Conservation (phyloP, 257 asterid species). For the Solanum virginianum region DNA sequence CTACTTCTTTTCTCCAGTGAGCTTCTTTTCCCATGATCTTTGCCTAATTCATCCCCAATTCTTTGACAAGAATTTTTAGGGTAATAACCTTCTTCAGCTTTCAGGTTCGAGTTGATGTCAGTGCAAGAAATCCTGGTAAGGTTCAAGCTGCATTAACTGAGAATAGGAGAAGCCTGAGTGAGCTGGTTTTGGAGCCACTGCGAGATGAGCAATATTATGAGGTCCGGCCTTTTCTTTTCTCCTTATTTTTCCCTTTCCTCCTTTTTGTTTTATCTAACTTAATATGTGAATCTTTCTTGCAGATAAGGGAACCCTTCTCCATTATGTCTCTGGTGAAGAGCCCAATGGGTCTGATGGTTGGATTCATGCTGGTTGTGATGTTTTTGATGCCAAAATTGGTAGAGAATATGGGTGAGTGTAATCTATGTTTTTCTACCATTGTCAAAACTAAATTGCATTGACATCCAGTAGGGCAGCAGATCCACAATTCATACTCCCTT, state of each 20-base stretch:
- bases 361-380: constrained; percentile 87
- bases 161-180: constrained; percentile 69
- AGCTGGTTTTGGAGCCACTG: constrained; percentile 87
- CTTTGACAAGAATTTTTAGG: neutral
- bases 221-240: constrained; percentile 20
- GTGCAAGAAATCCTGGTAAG: constrained; percentile 95
- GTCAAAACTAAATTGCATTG: neutral
- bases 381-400: constrained; percentile 92
- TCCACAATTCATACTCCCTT: neutral
- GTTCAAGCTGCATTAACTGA: constrained; percentile 96
- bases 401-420: constrained; percentile 58
- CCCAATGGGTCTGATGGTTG: constrained; percentile 99
- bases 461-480: neutral
- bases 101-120: constrained; percentile 91
- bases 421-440: neutral
- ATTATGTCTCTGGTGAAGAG: constrained; percentile 69
- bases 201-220: constrained; percentile 88
- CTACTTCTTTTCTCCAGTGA: constrained; percentile 88
- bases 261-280: neutral
- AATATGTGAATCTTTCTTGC: constrained; percentile 11
- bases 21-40: constrained; percentile 10
- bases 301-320: constrained; percentile 83
- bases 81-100: neutral
- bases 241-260: neutral
- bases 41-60: neutral